Evolutionary conservation across 2,329 filamentous ascomycete species (phyloP).

Genomic region (Xylaria sp.): DNA sequence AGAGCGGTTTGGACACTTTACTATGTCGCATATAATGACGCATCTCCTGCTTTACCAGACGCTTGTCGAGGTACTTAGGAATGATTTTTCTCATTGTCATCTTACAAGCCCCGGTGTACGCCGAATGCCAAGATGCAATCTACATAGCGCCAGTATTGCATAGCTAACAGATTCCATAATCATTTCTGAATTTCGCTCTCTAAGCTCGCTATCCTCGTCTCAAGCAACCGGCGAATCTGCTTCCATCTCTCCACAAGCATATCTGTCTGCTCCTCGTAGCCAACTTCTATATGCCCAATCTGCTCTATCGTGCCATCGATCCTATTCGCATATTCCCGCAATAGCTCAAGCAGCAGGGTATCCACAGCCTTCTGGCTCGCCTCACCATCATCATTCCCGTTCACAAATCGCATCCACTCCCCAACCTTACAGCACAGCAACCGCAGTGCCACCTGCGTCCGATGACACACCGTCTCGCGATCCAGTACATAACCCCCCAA

Average conservation of each 20-base stretch:
- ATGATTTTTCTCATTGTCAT: neutral
- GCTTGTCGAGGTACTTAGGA: no score
- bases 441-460: slow-evolving; percentile 65
- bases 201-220: slow-evolving; percentile 52
- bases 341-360: slow-evolving; percentile 52
- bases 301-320: slow-evolving; percentile 49
- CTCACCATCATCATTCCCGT: slow-evolving; percentile 59
- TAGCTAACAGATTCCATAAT: neutral
- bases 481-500: slow-evolving; percentile 65
- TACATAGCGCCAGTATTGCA: neutral
- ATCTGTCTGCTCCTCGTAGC: slow-evolving; percentile 52
- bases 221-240: slow-evolving; percentile 56
- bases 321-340: slow-evolving; percentile 53
- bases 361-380: slow-evolving; percentile 56
- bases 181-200: slow-evolving; percentile 24
- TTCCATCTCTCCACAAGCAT: slow-evolving; percentile 56
- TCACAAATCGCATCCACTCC: slow-evolving; percentile 61
- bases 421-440: slow-evolving; percentile 52
- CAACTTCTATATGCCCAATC: slow-evolving; percentile 45
- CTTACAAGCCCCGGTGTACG: neutral
- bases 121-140: neutral
- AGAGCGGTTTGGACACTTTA: neutral
- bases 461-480: slow-evolving; percentile 61
- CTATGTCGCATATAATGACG: no score
- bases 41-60: no score